phyloP scores from a whole-genome alignment of 2,329 filamentous ascomycete genomes.

The Bertia moriformis region DNA sequence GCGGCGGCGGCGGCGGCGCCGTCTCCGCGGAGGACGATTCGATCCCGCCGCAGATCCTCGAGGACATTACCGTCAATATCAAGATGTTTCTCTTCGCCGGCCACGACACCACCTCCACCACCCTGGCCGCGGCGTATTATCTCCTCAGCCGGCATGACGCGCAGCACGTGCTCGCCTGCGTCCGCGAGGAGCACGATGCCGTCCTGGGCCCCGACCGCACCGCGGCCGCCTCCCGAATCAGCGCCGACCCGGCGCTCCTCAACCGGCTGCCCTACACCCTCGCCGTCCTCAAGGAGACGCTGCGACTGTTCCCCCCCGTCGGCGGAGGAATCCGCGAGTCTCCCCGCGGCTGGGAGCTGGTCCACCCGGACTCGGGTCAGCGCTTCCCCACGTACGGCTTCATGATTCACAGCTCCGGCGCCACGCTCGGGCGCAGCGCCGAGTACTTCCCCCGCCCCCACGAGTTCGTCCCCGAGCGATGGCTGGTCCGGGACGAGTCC shows the following conservation, averaged over 20 bases:
- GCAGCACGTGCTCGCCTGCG: not conserved
- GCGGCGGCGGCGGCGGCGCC: no score
- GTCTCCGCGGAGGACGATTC: no score
- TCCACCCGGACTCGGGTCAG: conserved; percentile 23
- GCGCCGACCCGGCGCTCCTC: conserved; percentile 25
- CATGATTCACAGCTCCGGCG: conserved; percentile 8
- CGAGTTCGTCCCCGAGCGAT: conserved; percentile 26
- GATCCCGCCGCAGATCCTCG: no score
- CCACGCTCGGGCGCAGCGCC: conserved; percentile 14
- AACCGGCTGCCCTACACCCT: conserved; percentile 33
- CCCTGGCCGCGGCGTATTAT: conserved; percentile 2
- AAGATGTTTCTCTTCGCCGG: conserved; percentile 6
- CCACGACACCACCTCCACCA: conserved; percentile 7
- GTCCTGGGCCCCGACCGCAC: conserved; percentile 28
- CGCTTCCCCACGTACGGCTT: conserved; percentile 23
- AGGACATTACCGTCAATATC: no score
- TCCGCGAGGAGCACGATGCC: conserved; percentile 20
- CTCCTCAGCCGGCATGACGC: not conserved
- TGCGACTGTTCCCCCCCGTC: conserved; percentile 34
- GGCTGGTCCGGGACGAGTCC: conserved; percentile 12
- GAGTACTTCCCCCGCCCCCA: conserved; percentile 20
- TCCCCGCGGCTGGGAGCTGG: conserved; percentile 17
- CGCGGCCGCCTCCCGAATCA: conserved; percentile 20
- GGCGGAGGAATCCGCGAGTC: conserved; percentile 21
- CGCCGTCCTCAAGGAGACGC: conserved; percentile 34